Base-by-base conservation (phyloP, 352 stramenopile genomes). In the Detonula confervacea region DNA sequence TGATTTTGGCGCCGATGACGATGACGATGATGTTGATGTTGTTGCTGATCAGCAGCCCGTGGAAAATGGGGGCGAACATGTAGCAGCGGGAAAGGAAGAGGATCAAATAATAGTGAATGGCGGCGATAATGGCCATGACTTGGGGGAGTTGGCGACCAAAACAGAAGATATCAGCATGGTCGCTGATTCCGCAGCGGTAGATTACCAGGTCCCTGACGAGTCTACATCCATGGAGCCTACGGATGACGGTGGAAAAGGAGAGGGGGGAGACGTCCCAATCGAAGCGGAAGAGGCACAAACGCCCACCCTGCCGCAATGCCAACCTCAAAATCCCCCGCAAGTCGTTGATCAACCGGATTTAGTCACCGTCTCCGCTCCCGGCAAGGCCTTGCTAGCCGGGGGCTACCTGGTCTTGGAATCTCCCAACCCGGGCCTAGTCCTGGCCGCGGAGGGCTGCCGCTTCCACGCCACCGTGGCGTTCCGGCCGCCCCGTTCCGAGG, bases 331-430 rank as follows among this genome's bases (percentile, higher is more conserved):
- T 12, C 52, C 52, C 12, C 52, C 52, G 12, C 52, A 62, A 44
- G 7, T 22, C 7, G 7, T 9, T 33, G n/a, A 37, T n/a, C n/a
- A 27, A 22, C 49, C 72, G 11, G 61, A 25, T 1, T 65, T 57
- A 12, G 68, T 84, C 30, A 93, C 87, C 20, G 95, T 98, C 44
- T 98, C 96, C 44, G 96, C 95, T 39, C 96, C 97, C 4, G 97
- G 97, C n/a, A 99, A 99, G 83, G 95, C 98, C 56, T 88, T 99
- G 35, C 81, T 99, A 47, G 96, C 95, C 6, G 97, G 97, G 35
- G 97, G 97, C 0, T 99, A 98, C 84, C 81, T 98, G 11, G 95
- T 99, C 27, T 89, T 99, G 27, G 95, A 99, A 72, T 90, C 93
- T 20, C 77, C 90, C 2, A 96, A 97, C 83, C 66, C 88, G 4